A percentile compares a stretch with the other conserved stretches of the same genome.
Conservation (phyloP, 1,139 yeast genomes). For the Hansenula lynferdii region DNA sequence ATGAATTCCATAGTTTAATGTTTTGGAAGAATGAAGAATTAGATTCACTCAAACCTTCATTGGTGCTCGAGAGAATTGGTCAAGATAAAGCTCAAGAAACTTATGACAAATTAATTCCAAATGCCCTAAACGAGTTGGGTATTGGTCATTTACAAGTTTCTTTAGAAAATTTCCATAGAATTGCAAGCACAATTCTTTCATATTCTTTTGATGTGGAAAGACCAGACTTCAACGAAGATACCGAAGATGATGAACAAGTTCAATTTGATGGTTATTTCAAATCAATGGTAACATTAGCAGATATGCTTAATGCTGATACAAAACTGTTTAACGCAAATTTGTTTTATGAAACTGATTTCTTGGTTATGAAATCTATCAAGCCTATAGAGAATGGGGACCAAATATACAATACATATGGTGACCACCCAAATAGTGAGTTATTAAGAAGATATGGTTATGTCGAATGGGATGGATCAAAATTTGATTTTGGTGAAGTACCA, state of each 20-base stretch:
- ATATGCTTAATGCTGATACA: slow-evolving; percentile 83
- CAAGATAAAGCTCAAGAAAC: slow-evolving; percentile 57
- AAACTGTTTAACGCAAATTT: slow-evolving; percentile 72
- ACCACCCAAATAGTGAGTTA: slow-evolving; percentile 83
- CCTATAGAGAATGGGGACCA: slow-evolving; percentile 64
- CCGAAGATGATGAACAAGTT: slow-evolving; percentile 32
- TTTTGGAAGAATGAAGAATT: slow-evolving; percentile 62
- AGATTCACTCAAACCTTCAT: slow-evolving; percentile 57
- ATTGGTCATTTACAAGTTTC: slow-evolving; percentile 25
- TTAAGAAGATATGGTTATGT: slow-evolving; percentile 90
- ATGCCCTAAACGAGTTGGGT: slow-evolving; percentile 26
- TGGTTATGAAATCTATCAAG: slow-evolving; percentile 69
- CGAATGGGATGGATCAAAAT: slow-evolving; percentile 67
- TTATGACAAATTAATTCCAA: slow-evolving; percentile 38
- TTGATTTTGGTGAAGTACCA: slow-evolving; percentile 78
- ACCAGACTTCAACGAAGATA: slow-evolving; percentile 30
- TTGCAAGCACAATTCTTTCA: slow-evolving; percentile 68
- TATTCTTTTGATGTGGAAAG: slow-evolving; percentile 62
- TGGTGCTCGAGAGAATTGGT: slow-evolving; percentile 67
- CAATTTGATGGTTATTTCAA: slow-evolving; percentile 49
- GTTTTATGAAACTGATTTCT: slow-evolving; percentile 38
- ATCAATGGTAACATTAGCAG: slow-evolving; percentile 93
- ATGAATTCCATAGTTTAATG: slow-evolving; percentile 62
- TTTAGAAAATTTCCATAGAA: slow-evolving; percentile 45
- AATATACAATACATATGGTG: slow-evolving; percentile 84